Percentiles rank a stretch among this genome's conserved stretches.
phyloP scores from a whole-genome alignment of 345 rosid species.

The Eucalyptus paniculata region DNA sequence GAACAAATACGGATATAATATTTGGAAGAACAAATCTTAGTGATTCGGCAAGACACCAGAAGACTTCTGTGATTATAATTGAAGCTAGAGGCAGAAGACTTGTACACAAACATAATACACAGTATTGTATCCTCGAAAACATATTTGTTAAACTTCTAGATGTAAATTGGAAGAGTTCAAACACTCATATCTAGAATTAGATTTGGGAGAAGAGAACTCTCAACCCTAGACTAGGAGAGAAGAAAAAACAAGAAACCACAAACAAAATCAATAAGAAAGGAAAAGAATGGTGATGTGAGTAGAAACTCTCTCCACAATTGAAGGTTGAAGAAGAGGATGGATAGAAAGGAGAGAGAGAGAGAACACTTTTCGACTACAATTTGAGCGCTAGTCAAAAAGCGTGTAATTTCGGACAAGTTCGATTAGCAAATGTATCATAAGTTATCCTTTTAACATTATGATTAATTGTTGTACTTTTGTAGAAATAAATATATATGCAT shows the following conservation, averaged over 20 bases:
- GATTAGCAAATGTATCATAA: background rate
- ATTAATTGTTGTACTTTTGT: background rate
- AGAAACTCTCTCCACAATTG: background rate
- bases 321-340: too few species aligned
- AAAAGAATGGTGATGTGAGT: background rate
- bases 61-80: rapidly evolving
- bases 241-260: background rate
- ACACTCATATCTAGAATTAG: background rate
- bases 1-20: background rate
- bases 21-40: background rate
- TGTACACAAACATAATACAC: rapidly evolving
- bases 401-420: background rate
- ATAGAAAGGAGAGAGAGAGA: too few species aligned
- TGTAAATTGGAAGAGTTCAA: background rate
- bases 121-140: background rate
- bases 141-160: background rate
- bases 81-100: rapidly evolving
- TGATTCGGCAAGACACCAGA: rapidly evolving
- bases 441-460: background rate
- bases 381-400: background rate
- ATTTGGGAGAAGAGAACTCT: background rate
- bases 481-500: background rate
- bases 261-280: background rate
- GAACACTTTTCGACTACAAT: too few species aligned
- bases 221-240: background rate